Percentiles rank a stretch among this genome's conserved stretches.
Conservation (phyloP, 1,284 basidiomycete species). For the Vanrija pseudolonga region DNA sequence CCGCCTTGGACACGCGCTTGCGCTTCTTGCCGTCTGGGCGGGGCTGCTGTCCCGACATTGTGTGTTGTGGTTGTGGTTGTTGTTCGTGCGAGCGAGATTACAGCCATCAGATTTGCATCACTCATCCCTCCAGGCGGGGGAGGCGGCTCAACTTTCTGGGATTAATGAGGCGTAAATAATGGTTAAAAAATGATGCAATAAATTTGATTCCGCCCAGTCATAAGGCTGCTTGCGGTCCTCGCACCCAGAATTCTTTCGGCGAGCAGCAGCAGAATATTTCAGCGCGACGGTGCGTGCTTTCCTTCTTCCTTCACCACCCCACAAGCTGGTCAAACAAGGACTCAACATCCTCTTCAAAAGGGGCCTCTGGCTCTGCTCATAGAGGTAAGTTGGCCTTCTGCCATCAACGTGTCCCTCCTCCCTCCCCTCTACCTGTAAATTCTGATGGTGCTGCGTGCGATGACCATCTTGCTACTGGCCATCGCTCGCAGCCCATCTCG, state of each 20-base stretch:
- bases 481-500: slow-evolving; percentile 4
- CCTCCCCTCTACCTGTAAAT: not conserved
- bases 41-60: slow-evolving; percentile 31
- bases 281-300: not conserved
- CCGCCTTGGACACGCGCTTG: slow-evolving; percentile 33
- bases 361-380: slow-evolving; percentile 7
- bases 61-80: slow-evolving; percentile 7
- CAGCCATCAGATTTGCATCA: slow-evolving; percentile 3
- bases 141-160: too few relatives aligned
- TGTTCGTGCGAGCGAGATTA: not conserved
- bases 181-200: not conserved
- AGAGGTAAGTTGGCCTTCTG: slow-evolving; percentile 4
- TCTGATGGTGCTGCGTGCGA: not conserved
- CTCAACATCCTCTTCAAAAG: not conserved
- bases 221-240: not conserved
- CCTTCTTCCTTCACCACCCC: not conserved
- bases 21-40: slow-evolving; percentile 36
- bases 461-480: too few relatives aligned
- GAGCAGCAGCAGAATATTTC: not conserved
- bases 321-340: not conserved
- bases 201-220: not conserved
- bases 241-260: not conserved
- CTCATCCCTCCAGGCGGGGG: too few relatives aligned
- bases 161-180: not conserved
- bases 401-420: not conserved